Evolutionary conservation across 768 basidiomycete species (phyloP).

Genomic region (Glaciozyma antarctica): DNA sequence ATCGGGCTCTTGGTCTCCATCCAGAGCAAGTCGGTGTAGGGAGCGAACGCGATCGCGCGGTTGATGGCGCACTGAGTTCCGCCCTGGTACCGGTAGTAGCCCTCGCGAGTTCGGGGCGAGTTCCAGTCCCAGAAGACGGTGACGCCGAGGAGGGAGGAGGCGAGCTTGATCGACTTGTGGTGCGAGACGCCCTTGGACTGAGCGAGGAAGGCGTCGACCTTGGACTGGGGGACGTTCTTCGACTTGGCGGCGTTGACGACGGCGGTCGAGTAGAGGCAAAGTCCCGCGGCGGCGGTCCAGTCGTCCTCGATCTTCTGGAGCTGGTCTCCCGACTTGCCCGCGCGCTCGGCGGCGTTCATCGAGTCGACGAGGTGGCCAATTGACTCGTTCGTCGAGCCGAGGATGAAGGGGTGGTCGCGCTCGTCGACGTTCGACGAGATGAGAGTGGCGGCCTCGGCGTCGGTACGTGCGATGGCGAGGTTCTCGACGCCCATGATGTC

Average conservation of each 20-base stretch:
- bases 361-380: slow-evolving; percentile 60
- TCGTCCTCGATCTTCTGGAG: slow-evolving; percentile 81
- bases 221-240: slow-evolving; percentile 46
- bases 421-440: slow-evolving; percentile 93
- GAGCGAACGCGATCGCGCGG: slow-evolving; percentile 84
- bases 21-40: slow-evolving; percentile 84
- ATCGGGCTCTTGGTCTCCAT: slow-evolving; percentile 98
- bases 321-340: slow-evolving; percentile 66
- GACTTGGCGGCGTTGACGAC: slow-evolving; percentile 53
- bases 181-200: slow-evolving; percentile 62
- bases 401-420: slow-evolving; percentile 95
- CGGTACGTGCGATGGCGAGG: slow-evolving; percentile 83
- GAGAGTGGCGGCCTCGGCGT: slow-evolving; percentile 94
- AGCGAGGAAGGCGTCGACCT: slow-evolving; percentile 54
- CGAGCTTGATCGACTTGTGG: slow-evolving; percentile 59
- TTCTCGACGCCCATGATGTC: slow-evolving; percentile 98
- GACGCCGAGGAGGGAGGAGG: slow-evolving; percentile 39
- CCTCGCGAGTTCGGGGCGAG: slow-evolving; percentile 82
- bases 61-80: slow-evolving; percentile 90
- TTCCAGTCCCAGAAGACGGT: slow-evolving; percentile 81
- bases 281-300: slow-evolving; percentile 68
- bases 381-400: slow-evolving; percentile 72
- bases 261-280: slow-evolving; percentile 65
- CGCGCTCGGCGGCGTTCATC: slow-evolving; percentile 74
- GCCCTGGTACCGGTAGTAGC: slow-evolving; percentile 94